These are phyloP conservation scores for Scutellaria baicalensis DNA, from an alignment of 257 asterid genomes.

Conservation along the genomic window DNA sequence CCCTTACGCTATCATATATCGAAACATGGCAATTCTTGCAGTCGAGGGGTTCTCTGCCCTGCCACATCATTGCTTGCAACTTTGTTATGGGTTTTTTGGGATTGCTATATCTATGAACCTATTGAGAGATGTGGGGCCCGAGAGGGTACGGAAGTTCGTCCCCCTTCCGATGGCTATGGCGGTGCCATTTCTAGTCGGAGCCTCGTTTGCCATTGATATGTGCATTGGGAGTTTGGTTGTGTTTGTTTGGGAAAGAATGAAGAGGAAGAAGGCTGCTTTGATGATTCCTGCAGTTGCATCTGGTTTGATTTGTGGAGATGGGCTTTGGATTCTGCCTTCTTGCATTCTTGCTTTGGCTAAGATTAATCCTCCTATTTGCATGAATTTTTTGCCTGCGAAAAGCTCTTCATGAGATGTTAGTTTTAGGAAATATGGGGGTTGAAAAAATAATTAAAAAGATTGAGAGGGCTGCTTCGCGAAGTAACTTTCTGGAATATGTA, in stretches of 20 bases:
- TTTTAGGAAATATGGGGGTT: background rate
- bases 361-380: slow-evolving; percentile 57
- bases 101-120: slow-evolving; percentile 43
- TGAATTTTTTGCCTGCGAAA: slow-evolving; percentile 37
- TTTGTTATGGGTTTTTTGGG: slow-evolving; percentile 55
- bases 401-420: background rate
- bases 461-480: too few relatives aligned
- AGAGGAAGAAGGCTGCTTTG: slow-evolving; percentile 34
- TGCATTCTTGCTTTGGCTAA: slow-evolving; percentile 50
- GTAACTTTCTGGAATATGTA: background rate
- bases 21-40: slow-evolving; percentile 77
- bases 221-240: slow-evolving; percentile 66
- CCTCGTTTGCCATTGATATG: slow-evolving; percentile 70
- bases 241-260: slow-evolving; percentile 40
- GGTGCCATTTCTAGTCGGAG: slow-evolving; percentile 73
- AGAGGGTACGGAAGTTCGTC: slow-evolving; percentile 35
- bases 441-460: background rate
- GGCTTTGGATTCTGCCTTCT: slow-evolving; percentile 66
- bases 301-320: slow-evolving; percentile 72
- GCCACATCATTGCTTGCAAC: slow-evolving; percentile 58
- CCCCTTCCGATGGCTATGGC: slow-evolving; percentile 92
- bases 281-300: slow-evolving; percentile 72
- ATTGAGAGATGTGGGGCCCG: slow-evolving; percentile 33
- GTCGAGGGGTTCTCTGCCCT: slow-evolving; percentile 69
- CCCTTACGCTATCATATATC: slow-evolving; percentile 56